Evolutionary conservation across 441 rosid species (phyloP).

Genomic region (Bocquillonia castaneifolia): DNA sequence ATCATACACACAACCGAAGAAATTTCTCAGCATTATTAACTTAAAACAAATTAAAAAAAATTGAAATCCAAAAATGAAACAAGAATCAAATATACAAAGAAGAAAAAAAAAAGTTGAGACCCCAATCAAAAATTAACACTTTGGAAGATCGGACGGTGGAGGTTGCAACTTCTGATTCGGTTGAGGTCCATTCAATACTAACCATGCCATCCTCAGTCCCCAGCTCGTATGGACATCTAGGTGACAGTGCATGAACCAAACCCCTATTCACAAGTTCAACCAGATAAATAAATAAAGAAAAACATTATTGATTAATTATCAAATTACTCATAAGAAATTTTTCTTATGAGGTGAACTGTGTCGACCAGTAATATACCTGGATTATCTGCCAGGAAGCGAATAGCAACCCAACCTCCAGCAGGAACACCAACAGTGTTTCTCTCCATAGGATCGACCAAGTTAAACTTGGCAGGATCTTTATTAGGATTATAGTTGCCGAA

Average conservation of each 20-base stretch:
- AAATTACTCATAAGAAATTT: no score
- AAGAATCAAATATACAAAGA: background rate
- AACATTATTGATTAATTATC: no score
- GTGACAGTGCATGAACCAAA: no score
- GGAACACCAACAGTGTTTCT: conserved; percentile 65
- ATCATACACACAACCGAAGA: no score
- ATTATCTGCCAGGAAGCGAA: conserved; percentile 54
- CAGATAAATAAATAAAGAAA: background rate
- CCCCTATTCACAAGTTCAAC: conserved; percentile 27
- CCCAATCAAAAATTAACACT: conserved; percentile 32
- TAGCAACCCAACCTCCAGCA: conserved; percentile 61
- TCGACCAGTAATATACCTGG: no score
- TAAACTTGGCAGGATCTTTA: conserved; percentile 48
- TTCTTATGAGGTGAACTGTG: no score
- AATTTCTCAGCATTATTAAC: no score
- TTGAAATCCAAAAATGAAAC: background rate
- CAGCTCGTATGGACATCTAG: conserved; percentile 51
- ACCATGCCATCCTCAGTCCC: conserved; percentile 52
- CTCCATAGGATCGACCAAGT: conserved; percentile 53
- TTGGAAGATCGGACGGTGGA: conserved; percentile 51
- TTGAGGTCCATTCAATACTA: conserved; percentile 38
- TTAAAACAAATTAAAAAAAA: no score
- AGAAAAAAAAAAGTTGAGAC: conserved; percentile 5
- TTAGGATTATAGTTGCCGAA: conserved; percentile 53
- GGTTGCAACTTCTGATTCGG: conserved; percentile 43